Conservation (phyloP, 352 stramenopile species). For the Pythium dissimile region DNA sequence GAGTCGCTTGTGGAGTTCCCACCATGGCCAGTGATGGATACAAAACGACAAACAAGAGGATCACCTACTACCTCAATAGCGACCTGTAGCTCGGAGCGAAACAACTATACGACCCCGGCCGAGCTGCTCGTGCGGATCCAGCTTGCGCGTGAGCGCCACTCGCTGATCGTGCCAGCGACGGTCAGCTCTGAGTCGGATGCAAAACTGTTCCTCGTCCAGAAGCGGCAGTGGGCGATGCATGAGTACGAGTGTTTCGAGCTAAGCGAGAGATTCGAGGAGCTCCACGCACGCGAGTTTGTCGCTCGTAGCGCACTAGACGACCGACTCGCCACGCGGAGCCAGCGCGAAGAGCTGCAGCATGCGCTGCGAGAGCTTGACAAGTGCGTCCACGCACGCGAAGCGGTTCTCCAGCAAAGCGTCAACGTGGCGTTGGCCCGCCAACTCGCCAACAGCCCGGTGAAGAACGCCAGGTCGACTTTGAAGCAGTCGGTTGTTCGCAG, state of each 20-base stretch:
- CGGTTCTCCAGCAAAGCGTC: not conserved
- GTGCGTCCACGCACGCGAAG: not conserved
- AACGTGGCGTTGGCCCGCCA: not conserved
- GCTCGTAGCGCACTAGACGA: not conserved
- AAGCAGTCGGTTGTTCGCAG: not conserved
- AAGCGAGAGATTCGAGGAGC: constrained; percentile 18
- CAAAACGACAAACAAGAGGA: not conserved
- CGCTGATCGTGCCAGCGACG: not conserved
- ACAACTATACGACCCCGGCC: constrained; percentile 27
- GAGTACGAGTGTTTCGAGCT: constrained; percentile 13
- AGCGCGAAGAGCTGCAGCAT: not conserved
- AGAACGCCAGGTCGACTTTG: not conserved
- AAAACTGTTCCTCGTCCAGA: not conserved
- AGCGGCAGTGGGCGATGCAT: constrained; percentile 3
- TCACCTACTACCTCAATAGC: not conserved
- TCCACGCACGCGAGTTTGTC: not conserved
- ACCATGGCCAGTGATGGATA: too few relatives aligned
- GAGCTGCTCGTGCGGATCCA: constrained; percentile 37
- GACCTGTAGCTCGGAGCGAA: constrained; percentile 28
- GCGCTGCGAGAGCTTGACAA: not conserved
- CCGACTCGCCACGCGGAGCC: not conserved
- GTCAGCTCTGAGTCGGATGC: not conserved
- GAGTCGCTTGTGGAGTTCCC: too few relatives aligned
- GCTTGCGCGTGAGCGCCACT: constrained; percentile 17
- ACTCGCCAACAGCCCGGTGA: constrained; percentile 13